Conservation (phyloP, 2,329 filamentous ascomycete species). For the Fusarium robinianum region DNA sequence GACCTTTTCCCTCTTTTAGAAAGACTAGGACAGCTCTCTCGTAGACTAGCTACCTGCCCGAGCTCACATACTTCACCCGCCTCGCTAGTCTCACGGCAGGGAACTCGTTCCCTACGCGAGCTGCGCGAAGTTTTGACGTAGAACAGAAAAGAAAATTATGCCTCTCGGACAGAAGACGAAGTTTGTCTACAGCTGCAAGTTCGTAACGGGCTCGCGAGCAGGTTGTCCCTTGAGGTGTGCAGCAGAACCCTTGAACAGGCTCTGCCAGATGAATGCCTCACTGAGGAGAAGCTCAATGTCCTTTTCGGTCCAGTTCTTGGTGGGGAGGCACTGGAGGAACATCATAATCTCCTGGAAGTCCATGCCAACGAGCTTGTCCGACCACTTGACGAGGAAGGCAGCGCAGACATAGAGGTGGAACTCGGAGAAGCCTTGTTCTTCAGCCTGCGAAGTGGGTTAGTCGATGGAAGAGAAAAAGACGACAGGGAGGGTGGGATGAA, state of each 20-base stretch:
- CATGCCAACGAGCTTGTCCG: conserved; percentile 91
- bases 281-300: conserved; percentile 94
- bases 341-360: conserved; percentile 99
- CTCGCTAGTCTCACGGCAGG: too few species aligned
- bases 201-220: conserved; percentile 42
- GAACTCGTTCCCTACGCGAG: too few species aligned
- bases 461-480: not conserved
- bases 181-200: conserved; percentile 42
- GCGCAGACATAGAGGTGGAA: conserved; percentile 99
- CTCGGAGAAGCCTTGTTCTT: conserved; percentile 97
- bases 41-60: not conserved
- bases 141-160: not conserved
- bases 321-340: conserved; percentile 95
- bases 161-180: not conserved
- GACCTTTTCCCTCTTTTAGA: conserved; percentile 2
- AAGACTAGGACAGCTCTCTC: conserved; percentile 2
- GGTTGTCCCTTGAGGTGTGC: conserved; percentile 74
- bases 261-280: conserved; percentile 99
- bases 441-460: conserved; percentile 64
- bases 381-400: conserved; percentile 98
- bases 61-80: not conserved
- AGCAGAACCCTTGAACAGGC: conserved; percentile 89
- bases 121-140: too few species aligned
- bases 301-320: conserved; percentile 94
- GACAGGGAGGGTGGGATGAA: not conserved